Evolutionary conservation across 176 grass and related monocot genomes (phyloP).

Genomic region (Thinopyrum elongatum): DNA sequence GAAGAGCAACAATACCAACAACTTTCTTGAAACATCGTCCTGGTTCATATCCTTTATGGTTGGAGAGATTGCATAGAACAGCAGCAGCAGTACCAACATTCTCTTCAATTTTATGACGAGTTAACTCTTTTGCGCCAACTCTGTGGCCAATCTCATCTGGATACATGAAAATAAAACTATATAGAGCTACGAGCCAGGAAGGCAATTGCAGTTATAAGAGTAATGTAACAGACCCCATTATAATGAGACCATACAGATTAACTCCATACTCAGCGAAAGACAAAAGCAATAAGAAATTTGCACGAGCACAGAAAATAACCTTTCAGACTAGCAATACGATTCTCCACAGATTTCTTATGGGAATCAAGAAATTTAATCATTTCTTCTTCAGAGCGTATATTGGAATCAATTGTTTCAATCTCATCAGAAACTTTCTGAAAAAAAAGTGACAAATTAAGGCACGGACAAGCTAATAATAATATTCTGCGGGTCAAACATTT

Average conservation of each 20-base stretch:
- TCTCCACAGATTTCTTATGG: not conserved
- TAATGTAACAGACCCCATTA: not conserved
- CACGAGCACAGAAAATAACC: constrained; percentile 14
- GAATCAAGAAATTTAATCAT: not conserved
- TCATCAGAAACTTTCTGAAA: constrained; percentile 19
- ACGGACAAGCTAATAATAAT: not conserved
- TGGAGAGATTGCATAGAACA: constrained; percentile 21
- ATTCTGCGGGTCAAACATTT: not conserved
- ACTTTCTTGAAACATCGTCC: not conserved
- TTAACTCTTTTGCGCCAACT: constrained; percentile 12
- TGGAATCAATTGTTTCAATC: not conserved
- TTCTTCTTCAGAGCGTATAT: not conserved
- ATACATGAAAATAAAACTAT: not conserved
- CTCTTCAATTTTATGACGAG: constrained; percentile 15
- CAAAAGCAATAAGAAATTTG: not conserved
- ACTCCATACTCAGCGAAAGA: not conserved
- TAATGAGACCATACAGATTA: not conserved
- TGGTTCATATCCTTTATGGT: not conserved
- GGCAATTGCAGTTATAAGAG: not conserved
- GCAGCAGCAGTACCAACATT: constrained; percentile 31
- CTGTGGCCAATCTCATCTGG: constrained; percentile 23
- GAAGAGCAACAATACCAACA: constrained; percentile 36
- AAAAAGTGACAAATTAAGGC: not conserved
- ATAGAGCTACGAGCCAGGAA: not conserved
- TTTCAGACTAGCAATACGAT: constrained; percentile 3